Percentiles rank a stretch among this genome's conserved stretches.
Conservation (phyloP, 2,329 filamentous ascomycete species). For the Beauveria pseudobassiana region DNA sequence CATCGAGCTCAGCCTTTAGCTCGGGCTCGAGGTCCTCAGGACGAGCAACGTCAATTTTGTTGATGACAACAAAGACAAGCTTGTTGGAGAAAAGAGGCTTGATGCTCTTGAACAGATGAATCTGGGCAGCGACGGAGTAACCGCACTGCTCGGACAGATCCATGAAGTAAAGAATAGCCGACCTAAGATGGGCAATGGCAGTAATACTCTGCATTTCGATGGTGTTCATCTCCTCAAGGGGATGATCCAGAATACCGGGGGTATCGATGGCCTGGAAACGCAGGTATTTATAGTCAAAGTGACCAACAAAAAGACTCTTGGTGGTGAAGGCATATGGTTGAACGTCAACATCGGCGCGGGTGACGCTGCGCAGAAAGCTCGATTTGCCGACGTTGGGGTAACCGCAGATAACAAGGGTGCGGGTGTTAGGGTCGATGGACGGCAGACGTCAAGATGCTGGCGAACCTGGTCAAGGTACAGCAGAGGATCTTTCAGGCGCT, state of each 20-base stretch:
- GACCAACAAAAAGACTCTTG: slow-evolving; percentile 92
- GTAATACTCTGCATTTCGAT: slow-evolving; percentile 99
- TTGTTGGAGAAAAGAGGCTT: slow-evolving; percentile 97
- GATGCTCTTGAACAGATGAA: slow-evolving; percentile 91
- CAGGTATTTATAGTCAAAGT: slow-evolving; percentile 82
- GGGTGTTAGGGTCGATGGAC: slow-evolving; percentile 95
- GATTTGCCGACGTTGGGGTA: slow-evolving; percentile 98
- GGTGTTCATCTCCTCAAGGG: slow-evolving; percentile 98
- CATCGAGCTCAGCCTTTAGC: slow-evolving; percentile 68
- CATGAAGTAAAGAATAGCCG: slow-evolving; percentile 96
- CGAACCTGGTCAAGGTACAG: slow-evolving; percentile 87
- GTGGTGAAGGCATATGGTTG: slow-evolving; percentile 99
- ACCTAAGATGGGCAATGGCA: slow-evolving; percentile 91
- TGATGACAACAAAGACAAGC: slow-evolving; percentile 91
- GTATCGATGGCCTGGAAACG: slow-evolving; percentile 79
- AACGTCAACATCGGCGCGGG: slow-evolving; percentile 89
- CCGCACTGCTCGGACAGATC: slow-evolving; percentile 95
- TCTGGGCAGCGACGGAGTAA: slow-evolving; percentile 87
- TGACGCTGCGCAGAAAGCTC: slow-evolving; percentile 87
- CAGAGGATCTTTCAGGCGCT: slow-evolving; percentile 87
- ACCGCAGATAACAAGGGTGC: slow-evolving; percentile 91
- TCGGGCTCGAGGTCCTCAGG: slow-evolving; percentile 81
- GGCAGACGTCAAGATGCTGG: slow-evolving; percentile 94
- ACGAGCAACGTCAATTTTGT: slow-evolving; percentile 91
- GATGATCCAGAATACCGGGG: slow-evolving; percentile 95